Evolutionary conservation across 2,329 filamentous ascomycete species (phyloP), one percentile per base, ranked within the genome.

Genomic region (Hypoxylon sp.): DNA sequence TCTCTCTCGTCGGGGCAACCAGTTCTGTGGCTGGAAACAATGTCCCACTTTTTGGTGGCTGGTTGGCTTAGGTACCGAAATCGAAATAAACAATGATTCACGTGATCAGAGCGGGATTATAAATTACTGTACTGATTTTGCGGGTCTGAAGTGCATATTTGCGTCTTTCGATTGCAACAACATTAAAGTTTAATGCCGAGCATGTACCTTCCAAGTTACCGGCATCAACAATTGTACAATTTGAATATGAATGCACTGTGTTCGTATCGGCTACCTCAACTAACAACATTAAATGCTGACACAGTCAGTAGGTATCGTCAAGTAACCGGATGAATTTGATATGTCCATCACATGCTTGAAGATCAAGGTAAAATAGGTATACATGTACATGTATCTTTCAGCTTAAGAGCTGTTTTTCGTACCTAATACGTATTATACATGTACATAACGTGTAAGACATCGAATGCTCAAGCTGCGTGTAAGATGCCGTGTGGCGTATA

Each of bases 1-100:
- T 27, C 6, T 6, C 25, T 69, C 73, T 74, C 66, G 72, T 74
- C 73, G 67, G 73, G 73, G 73, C 73, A 75, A 75, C 73, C 62
- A 70, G 61, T 68, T n/a, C 8, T 41, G 37, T 41, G 37, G 37
- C 37, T 41, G 37, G 37, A 41, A 41, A 41, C 2, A 21, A 11
- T 21, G 37, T 9, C 37, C 37, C 60, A 67, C 51, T 60, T 32
- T 50, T 43, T 39, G 61, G 50, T 62, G 62, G 61, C 58, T 61
- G 61, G 39, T 56, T 60, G 29, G 51, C 21, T n/a, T n/a, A 56
- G 8, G 2, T 41, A 19, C 37, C 12, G 16, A 41, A 19, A 41
- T 19, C 8, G 37, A 41, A 19, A 41, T 41, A 41, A 41, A 41
- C 37, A 41, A 19, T n/a, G 5, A 16, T 41, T 19, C 37, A 41